phyloP scores from a whole-genome alignment of 139 green algal genomes.

The Limnomonas spitsbergensis region DNA sequence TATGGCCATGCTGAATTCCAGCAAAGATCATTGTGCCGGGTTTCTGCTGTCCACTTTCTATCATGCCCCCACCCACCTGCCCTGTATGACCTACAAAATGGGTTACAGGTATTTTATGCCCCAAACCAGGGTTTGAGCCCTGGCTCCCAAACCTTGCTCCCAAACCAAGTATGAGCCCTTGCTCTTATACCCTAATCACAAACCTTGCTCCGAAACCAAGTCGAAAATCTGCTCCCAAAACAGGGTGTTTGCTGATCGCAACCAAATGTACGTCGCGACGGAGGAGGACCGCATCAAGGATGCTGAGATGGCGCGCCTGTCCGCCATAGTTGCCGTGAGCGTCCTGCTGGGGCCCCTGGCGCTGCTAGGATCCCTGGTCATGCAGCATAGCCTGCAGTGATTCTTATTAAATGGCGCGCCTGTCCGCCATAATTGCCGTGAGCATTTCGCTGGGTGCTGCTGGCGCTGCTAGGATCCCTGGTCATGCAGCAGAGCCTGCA shows the following conservation, averaged over 20 bases:
- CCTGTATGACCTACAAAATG: too few relatives aligned
- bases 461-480: conserved; percentile 8
- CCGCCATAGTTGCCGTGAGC: background rate
- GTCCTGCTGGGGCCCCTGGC: conserved; percentile 5
- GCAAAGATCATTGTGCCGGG: too few relatives aligned
- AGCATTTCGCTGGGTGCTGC: background rate
- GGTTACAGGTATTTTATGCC: too few relatives aligned
- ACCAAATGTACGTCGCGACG: conserved; percentile 15
- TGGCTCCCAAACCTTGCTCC: too few relatives aligned
- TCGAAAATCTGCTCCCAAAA: too few relatives aligned
- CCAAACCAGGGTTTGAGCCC: too few relatives aligned
- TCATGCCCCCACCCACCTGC: too few relatives aligned
- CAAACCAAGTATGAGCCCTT: too few relatives aligned
- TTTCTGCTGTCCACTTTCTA: too few relatives aligned
- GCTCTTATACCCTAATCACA: too few relatives aligned
- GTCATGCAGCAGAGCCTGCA: background rate
- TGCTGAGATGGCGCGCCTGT: conserved; percentile 1
- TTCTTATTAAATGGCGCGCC: background rate
- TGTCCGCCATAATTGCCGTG: conserved; percentile 1
- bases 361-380: conserved; percentile 9
- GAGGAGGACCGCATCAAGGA: conserved; percentile 8
- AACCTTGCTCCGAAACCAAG: too few relatives aligned
- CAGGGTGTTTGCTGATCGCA: conserved; percentile 8
- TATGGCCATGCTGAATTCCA: too few relatives aligned
- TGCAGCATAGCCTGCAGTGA: background rate